A percentile compares a stretch with the other conserved stretches of the same genome.
Conservation (phyloP, 345 rosid species). For the Camelina hispida region DNA sequence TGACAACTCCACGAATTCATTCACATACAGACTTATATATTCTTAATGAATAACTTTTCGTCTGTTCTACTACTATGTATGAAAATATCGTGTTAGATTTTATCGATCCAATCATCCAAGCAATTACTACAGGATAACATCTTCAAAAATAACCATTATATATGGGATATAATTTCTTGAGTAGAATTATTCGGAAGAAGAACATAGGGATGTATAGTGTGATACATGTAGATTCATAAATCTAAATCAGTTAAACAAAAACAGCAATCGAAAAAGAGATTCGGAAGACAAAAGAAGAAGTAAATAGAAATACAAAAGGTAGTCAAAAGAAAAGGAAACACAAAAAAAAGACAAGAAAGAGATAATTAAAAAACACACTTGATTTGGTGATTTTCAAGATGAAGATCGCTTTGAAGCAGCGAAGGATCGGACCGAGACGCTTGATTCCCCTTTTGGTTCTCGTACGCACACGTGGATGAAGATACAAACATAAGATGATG, state of each 20-base stretch:
- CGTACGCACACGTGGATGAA: slow-evolving; percentile 45
- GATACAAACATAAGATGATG: slow-evolving; percentile 32
- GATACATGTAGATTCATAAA: slow-evolving; percentile 37
- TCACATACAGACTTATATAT: neutral
- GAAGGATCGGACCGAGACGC: slow-evolving; percentile 52
- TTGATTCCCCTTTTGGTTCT: slow-evolving; percentile 51
- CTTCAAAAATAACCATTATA: slow-evolving; percentile 8
- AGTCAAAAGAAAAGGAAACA: slow-evolving; percentile 16
- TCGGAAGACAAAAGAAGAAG: slow-evolving; percentile 1
- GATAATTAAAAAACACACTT: slow-evolving; percentile 27
- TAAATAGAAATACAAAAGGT: slow-evolving; percentile 18
- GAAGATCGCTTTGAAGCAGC: slow-evolving; percentile 36
- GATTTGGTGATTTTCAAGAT: slow-evolving; percentile 22
- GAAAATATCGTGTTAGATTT: neutral
- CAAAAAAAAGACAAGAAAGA: neutral
- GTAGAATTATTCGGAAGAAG: slow-evolving; percentile 13
- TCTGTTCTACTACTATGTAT: neutral
- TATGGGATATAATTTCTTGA: slow-evolving; percentile 14
- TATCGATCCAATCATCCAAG: neutral
- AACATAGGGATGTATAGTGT: slow-evolving; percentile 21
- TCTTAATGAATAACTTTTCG: neutral
- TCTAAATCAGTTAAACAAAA: slow-evolving; percentile 28
- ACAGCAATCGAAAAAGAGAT: slow-evolving; percentile 24
- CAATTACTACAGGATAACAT: neutral
- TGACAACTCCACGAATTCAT: neutral